Conservation (phyloP, 2,329 filamentous ascomycete species). For the Xylariaceae sp. region DNA sequence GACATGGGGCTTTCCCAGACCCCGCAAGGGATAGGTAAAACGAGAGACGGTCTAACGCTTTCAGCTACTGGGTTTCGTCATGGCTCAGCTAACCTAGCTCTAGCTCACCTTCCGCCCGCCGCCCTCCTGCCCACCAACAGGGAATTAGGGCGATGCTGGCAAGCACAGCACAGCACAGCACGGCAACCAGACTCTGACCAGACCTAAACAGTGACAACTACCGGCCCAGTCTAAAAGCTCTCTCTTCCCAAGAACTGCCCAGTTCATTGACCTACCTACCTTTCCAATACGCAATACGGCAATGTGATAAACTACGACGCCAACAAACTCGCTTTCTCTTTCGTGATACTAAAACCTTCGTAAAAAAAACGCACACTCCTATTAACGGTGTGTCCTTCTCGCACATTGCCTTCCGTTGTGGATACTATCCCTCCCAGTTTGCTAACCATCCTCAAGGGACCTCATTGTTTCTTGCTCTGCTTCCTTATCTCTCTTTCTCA, state of each 20-base stretch:
- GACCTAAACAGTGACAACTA: conserved; percentile 12
- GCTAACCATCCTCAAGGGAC: conserved; percentile 5
- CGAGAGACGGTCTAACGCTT: conserved; percentile 11
- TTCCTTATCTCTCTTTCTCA: not conserved
- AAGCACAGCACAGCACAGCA: conserved; percentile 4
- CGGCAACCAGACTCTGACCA: not conserved
- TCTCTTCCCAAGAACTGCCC: conserved; percentile 7
- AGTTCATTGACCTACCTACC: conserved; percentile 1
- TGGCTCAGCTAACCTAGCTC: conserved; percentile 2
- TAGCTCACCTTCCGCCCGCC: too few species aligned
- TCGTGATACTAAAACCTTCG: not conserved
- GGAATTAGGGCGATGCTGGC: not conserved
- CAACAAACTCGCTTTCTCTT: not conserved
- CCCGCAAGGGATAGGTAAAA: conserved; percentile 9
- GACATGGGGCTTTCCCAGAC: conserved; percentile 1
- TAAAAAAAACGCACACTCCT: not conserved
- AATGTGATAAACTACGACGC: conserved; percentile 2
- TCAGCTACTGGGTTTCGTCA: conserved; percentile 25
- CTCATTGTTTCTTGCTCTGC: not conserved
- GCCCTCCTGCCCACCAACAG: too few species aligned
- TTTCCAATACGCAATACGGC: not conserved
- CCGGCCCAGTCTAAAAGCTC: conserved; percentile 11
- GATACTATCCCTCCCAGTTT: too few species aligned
- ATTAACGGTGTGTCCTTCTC: conserved; percentile 6
- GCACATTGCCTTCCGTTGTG: too few species aligned